phyloP scores from a whole-genome alignment of 495 filamentous ascomycete genomes.

The Penicillium taxi region DNA sequence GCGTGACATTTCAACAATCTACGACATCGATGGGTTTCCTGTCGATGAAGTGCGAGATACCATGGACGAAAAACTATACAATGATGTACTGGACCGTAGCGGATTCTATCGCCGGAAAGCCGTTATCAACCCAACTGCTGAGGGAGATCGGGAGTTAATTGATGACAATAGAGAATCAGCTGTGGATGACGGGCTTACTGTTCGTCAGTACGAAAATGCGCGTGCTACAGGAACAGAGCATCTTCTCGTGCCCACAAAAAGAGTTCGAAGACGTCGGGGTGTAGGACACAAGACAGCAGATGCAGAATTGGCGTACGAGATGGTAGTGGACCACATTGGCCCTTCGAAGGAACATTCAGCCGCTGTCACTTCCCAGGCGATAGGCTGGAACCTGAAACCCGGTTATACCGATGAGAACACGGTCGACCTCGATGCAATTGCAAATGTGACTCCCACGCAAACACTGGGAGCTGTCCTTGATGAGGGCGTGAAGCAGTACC shows the following conservation, averaged over 20 bases:
- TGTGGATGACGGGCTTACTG: conserved; percentile 60
- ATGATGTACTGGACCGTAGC: conserved; percentile 84
- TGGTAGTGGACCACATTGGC: conserved; percentile 47
- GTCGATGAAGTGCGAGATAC: conserved; percentile 75
- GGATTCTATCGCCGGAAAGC: conserved; percentile 78
- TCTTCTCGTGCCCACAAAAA: conserved; percentile 33
- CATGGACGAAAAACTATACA: conserved; percentile 82
- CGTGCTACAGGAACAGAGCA: conserved; percentile 38
- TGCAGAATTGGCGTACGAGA: conserved; percentile 28
- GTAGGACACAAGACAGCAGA: conserved; percentile 40
- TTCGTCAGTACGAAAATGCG: conserved; percentile 60
- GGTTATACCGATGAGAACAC: conserved; percentile 56
- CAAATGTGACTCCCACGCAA: conserved; percentile 51
- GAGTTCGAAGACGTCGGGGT: conserved; percentile 36
- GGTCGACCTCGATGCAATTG: conserved; percentile 63
- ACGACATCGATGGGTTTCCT: conserved; percentile 75
- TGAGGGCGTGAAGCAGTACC: conserved; percentile 79
- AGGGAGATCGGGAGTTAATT: conserved; percentile 80
- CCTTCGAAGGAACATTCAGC: conserved; percentile 57
- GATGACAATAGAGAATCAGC: conserved; percentile 71
- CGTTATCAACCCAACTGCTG: conserved; percentile 57
- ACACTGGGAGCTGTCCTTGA: conserved; percentile 86
- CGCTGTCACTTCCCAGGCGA: conserved; percentile 57
- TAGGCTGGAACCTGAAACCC: conserved; percentile 74
- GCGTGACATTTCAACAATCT: conserved; percentile 78